phyloP scores from a whole-genome alignment of 23 red algal species.

The Gracilaria gracilis region DNA sequence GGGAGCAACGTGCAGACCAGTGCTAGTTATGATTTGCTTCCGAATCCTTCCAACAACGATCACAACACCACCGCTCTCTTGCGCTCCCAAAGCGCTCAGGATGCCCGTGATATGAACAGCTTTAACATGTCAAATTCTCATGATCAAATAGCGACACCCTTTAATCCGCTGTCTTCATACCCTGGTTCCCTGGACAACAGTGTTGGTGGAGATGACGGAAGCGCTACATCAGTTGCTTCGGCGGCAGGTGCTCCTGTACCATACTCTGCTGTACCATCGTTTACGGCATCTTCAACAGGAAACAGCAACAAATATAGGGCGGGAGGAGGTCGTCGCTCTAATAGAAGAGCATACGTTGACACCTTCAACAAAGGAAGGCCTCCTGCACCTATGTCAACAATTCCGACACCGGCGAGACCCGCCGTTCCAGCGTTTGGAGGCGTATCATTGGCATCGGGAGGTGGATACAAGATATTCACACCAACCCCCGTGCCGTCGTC shows the following conservation, averaged over 20 bases:
- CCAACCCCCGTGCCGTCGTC: constrained; percentile 14
- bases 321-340: constrained; percentile 9
- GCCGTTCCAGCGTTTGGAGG: constrained; percentile 20
- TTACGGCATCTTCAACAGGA: neutral
- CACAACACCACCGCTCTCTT: neutral
- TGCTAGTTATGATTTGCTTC: constrained; percentile 9
- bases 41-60: neutral
- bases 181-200: constrained; percentile 23
- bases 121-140: neutral
- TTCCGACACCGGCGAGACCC: constrained; percentile 17
- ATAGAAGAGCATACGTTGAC: constrained; percentile 62
- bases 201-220: constrained; percentile 39
- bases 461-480: constrained; percentile 37
- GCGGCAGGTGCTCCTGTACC: constrained; percentile 51
- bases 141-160: neutral
- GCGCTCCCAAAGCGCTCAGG: constrained; percentile 18
- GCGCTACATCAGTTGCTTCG: constrained; percentile 34
- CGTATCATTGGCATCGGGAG: neutral
- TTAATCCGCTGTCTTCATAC: constrained; percentile 5
- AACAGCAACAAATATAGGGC: constrained; percentile 46
- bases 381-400: neutral
- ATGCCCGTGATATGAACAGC: neutral
- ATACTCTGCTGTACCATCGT: constrained; percentile 12
- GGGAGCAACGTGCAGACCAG: neutral
- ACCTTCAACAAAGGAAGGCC: constrained; percentile 71